A percentile compares a stretch with the other conserved stretches of the same genome.
Evolutionary conservation across 257 asterid species (phyloP).

Genomic region (Eustoma russellianum): DNA sequence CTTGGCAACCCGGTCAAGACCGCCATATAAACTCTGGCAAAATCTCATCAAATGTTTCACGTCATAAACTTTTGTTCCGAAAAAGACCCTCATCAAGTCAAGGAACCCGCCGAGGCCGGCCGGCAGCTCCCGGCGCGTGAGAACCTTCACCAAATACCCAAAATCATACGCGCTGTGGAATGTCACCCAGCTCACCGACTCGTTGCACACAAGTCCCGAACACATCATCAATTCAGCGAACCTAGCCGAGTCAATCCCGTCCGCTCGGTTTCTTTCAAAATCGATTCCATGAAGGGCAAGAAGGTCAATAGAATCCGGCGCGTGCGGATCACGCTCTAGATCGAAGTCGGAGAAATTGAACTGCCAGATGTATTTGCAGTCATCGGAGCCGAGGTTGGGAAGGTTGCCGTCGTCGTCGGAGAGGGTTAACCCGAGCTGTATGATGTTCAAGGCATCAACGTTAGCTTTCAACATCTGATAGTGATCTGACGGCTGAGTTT

Average conservation of each 20-base stretch:
- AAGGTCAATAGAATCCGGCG: slow-evolving; percentile 51
- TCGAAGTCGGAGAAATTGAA: slow-evolving; percentile 74
- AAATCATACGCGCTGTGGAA: slow-evolving; percentile 78
- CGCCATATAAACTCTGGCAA: no score
- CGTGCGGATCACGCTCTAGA: slow-evolving; percentile 50
- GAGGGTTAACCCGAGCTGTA: slow-evolving; percentile 70
- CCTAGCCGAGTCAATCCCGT: slow-evolving; percentile 42
- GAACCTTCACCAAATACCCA: slow-evolving; percentile 49
- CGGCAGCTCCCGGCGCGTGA: slow-evolving; percentile 56
- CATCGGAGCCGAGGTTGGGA: slow-evolving; percentile 45
- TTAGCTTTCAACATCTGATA: slow-evolving; percentile 51
- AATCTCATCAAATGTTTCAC: no score
- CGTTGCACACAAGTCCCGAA: slow-evolving; percentile 53
- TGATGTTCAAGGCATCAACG: slow-evolving; percentile 56
- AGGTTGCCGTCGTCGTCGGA: slow-evolving; percentile 56
- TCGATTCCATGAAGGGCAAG: slow-evolving; percentile 48
- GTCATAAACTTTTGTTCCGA: no score
- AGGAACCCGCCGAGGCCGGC: slow-evolving; percentile 29
- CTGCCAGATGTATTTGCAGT: slow-evolving; percentile 54
- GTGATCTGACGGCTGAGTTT: slow-evolving; percentile 36
- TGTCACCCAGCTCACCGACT: slow-evolving; percentile 53
- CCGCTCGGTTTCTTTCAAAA: slow-evolving; percentile 31
- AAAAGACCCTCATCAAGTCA: slow-evolving; percentile 31
- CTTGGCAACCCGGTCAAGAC: no score
- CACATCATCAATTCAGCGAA: slow-evolving; percentile 56